These are phyloP conservation scores for Rhizopus stolonifer DNA, from an alignment of 371 early-diverging fungal species.

Conservation along the genomic window DNA sequence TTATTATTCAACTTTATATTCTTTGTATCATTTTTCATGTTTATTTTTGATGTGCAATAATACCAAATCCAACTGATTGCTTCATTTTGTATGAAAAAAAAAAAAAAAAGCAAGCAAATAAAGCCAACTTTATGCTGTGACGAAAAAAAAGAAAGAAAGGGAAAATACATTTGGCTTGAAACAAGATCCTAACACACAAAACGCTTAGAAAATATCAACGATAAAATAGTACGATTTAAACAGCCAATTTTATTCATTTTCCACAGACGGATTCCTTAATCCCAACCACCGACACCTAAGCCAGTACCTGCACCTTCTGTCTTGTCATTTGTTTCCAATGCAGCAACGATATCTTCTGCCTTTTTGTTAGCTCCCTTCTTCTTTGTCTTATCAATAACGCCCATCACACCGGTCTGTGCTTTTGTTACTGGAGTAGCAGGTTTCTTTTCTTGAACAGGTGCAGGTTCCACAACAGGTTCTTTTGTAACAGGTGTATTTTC, in stretches of 20 bases:
- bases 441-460: neutral
- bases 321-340: constrained; percentile 23
- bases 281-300: constrained; percentile 53
- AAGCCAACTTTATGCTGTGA: neutral
- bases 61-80: neutral
- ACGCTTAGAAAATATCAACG: no score
- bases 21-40: neutral
- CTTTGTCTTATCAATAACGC: constrained; percentile 52
- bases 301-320: constrained; percentile 24
- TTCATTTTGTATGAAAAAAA: neutral
- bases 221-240: no score
- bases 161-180: no score
- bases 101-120: neutral
- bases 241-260: no score
- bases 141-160: no score
- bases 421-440: constrained; percentile 15
- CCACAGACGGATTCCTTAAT: no score
- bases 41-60: neutral
- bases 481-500: neutral
- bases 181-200: no score
- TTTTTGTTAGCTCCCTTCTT: constrained; percentile 14
- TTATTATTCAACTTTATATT: neutral
- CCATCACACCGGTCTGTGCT: constrained; percentile 58
- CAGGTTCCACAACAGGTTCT: neutral
- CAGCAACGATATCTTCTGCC: constrained; percentile 30